A percentile compares a stretch with the other conserved stretches of the same genome.
These are phyloP conservation scores for Didymella glomerata DNA, from an alignment of 2,329 filamentous ascomycete species.

Conservation along the genomic window DNA sequence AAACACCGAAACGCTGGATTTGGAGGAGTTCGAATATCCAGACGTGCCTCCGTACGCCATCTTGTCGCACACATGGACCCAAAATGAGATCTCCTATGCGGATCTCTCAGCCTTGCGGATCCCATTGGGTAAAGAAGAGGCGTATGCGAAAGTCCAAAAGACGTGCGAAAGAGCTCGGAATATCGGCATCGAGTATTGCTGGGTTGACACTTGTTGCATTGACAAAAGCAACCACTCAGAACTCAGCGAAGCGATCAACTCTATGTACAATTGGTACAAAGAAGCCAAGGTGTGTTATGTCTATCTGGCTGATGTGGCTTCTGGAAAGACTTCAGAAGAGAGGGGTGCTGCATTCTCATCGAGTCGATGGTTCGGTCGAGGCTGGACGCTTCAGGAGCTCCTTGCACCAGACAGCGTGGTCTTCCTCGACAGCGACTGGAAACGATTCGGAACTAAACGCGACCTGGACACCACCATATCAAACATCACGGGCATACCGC, in stretches of 20 bases:
- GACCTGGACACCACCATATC: background rate
- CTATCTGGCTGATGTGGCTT: background rate
- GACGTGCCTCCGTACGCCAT: background rate
- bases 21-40: background rate
- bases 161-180: background rate
- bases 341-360: background rate
- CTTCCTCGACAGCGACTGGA: background rate
- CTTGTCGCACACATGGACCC: background rate
- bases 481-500: background rate
- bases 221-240: background rate
- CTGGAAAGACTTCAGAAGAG: background rate
- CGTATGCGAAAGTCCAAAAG: background rate
- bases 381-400: slow-evolving; percentile 2
- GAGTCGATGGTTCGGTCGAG: background rate
- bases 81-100: background rate
- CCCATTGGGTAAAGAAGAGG: background rate
- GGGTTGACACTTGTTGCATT: slow-evolving; percentile 4
- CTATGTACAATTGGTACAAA: slow-evolving; percentile 1
- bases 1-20: background rate
- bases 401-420: background rate
- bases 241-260: background rate
- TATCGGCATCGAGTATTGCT: background rate
- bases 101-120: background rate
- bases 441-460: background rate
- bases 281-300: background rate